A percentile compares a stretch with the other conserved stretches of the same genome.
These are phyloP conservation scores for Lablab purpureus DNA, from an alignment of 306 rosid genomes.

Conservation along the genomic window DNA sequence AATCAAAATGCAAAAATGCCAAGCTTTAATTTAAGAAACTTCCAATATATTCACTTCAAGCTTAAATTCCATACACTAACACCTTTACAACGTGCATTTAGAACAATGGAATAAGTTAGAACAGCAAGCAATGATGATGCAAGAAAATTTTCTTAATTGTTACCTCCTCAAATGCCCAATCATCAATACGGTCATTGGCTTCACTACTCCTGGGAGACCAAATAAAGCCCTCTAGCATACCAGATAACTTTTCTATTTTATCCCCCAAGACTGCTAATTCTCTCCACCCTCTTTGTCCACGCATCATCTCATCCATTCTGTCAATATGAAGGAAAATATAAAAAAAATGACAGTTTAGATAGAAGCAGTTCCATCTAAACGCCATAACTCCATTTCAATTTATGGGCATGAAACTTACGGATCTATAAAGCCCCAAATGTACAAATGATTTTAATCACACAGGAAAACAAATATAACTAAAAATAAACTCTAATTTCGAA, in stretches of 20 bases:
- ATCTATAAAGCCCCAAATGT: conserved; percentile 23
- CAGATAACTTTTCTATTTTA: conserved; percentile 79
- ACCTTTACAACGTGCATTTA: conserved; percentile 32
- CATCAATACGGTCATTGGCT: conserved; percentile 56
- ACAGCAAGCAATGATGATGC: conserved; percentile 18
- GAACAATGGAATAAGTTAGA: conserved; percentile 27
- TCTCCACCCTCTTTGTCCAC: conserved; percentile 97
- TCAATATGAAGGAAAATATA: conserved; percentile 38
- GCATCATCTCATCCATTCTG: conserved; percentile 99
- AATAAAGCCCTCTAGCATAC: conserved; percentile 82
- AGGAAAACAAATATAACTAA: conserved; percentile 36
- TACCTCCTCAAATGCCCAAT: conserved; percentile 96
- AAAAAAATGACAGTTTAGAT: conserved; percentile 41
- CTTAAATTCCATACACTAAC: conserved; percentile 34
- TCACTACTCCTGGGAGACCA: conserved; percentile 76
- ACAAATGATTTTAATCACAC: conserved; percentile 4
- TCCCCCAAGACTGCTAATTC: conserved; percentile 92
- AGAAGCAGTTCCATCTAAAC: conserved; percentile 40
- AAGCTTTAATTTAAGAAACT: conserved; percentile 18
- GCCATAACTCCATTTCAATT: neutral
- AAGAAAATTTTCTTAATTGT: conserved; percentile 28
- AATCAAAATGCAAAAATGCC: conserved; percentile 5
- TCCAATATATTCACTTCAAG: neutral
- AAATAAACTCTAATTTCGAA: conserved; percentile 4
- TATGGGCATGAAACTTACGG: conserved; percentile 1